These are phyloP conservation scores for Paramecium tetraurelia DNA, from an alignment of 73 alveolate genomes.

Conservation along the genomic window DNA sequence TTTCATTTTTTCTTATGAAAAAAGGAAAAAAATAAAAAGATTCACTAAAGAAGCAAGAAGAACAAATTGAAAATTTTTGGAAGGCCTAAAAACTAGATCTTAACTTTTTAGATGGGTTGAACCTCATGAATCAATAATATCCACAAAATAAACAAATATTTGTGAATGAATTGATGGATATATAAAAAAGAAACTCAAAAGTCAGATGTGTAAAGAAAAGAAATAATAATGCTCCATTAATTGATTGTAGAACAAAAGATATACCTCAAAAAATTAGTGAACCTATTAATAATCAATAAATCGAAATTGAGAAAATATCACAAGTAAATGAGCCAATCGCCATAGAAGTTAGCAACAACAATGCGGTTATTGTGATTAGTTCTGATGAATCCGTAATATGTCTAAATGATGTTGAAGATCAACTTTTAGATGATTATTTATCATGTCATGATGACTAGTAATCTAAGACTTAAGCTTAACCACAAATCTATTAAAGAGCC, in stretches of 20 bases:
- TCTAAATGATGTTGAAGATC: not conserved
- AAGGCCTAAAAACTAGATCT: not conserved
- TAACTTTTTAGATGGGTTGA: not conserved
- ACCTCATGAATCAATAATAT: not conserved
- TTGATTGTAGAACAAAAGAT: slow-evolving; percentile 2
- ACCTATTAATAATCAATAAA: not conserved
- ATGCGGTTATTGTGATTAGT: not conserved
- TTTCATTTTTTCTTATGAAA: not conserved
- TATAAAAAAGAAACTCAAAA: not conserved
- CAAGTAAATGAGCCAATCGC: not conserved
- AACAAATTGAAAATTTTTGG: not conserved
- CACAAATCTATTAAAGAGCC: not conserved
- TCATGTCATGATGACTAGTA: not conserved
- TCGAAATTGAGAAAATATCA: not conserved
- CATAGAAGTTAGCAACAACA: not conserved
- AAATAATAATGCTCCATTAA: slow-evolving; percentile 1
- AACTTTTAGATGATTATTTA: not conserved
- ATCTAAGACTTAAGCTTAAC: not conserved
- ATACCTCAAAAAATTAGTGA: not conserved
- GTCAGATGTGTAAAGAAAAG: not conserved
- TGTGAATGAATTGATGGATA: not conserved
- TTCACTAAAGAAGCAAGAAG: not conserved
- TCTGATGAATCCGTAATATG: slow-evolving; percentile 15
- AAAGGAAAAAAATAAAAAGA: not conserved
- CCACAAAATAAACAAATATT: not conserved